phyloP scores from a whole-genome alignment of 2,329 filamentous ascomycete species.

The Cytospora mali region DNA sequence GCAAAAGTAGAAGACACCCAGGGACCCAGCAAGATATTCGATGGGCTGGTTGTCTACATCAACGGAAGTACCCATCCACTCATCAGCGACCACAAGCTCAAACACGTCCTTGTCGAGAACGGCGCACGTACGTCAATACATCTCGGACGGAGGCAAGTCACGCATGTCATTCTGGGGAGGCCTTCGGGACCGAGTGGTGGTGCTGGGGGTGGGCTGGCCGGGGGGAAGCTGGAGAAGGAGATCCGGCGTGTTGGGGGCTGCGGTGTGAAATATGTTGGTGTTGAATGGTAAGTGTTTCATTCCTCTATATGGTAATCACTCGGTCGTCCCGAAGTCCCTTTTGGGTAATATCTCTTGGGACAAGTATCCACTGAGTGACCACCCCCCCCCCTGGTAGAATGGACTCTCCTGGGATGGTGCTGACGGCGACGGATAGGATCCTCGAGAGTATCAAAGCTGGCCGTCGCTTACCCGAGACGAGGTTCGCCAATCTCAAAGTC shows the following conservation, averaged over 20 bases:
- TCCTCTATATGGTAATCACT: slow-evolving; percentile 17
- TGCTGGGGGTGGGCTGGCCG: slow-evolving; percentile 74
- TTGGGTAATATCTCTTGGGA: background rate
- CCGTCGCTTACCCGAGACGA: slow-evolving; percentile 72
- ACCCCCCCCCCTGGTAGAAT: background rate
- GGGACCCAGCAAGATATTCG: slow-evolving; percentile 59
- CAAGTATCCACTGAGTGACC: background rate
- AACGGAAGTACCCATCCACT: slow-evolving; percentile 83
- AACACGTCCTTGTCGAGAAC: slow-evolving; percentile 73
- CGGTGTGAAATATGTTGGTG: slow-evolving; percentile 76
- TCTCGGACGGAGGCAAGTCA: slow-evolving; percentile 73
- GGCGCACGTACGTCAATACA: slow-evolving; percentile 72
- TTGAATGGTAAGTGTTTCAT: slow-evolving; percentile 67
- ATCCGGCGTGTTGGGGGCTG: slow-evolving; percentile 68
- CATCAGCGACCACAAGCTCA: slow-evolving; percentile 84
- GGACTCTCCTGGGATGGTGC: background rate
- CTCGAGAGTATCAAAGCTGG: slow-evolving; percentile 80
- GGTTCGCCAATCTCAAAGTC: slow-evolving; percentile 67
- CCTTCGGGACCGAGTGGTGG: slow-evolving; percentile 53
- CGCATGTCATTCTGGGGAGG: slow-evolving; percentile 80
- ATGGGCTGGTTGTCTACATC: slow-evolving; percentile 75
- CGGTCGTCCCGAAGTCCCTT: background rate
- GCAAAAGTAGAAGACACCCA: slow-evolving; percentile 37
- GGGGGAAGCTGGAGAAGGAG: slow-evolving; percentile 80
- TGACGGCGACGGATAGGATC: slow-evolving; percentile 54